phyloP scores from a whole-genome alignment of 345 rosid genomes.

The Aquilaria malaccensis region DNA sequence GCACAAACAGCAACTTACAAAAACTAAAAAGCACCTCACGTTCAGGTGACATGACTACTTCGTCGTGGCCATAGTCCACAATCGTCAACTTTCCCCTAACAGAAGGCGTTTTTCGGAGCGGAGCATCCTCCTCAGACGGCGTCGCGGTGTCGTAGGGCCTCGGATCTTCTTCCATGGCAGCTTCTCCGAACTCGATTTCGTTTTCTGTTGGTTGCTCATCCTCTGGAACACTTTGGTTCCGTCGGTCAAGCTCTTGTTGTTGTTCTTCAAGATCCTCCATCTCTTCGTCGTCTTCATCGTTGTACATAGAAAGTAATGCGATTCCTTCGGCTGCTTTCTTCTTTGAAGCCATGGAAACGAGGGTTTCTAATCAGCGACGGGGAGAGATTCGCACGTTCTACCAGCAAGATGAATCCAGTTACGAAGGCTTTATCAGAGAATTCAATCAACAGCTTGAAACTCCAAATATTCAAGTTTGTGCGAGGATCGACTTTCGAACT shows the following conservation, averaged over 20 bases:
- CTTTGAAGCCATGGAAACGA: conserved; percentile 50
- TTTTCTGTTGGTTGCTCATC: conserved; percentile 20
- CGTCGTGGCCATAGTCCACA: conserved; percentile 69
- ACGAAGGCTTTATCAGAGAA: too few relatives aligned
- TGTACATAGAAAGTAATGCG: conserved; percentile 69
- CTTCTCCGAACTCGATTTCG: conserved; percentile 26
- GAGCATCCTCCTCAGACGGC: conserved; percentile 22
- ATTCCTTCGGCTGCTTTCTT: conserved; percentile 78
- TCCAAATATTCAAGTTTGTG: too few relatives aligned
- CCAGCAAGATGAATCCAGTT: too few relatives aligned
- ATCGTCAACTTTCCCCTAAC: conserved; percentile 34
- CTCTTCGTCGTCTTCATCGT: conserved; percentile 86
- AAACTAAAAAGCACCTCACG: conserved; percentile 32
- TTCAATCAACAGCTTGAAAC: too few relatives aligned
- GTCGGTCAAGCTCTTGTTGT: conserved; percentile 1
- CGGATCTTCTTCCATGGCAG: conserved; percentile 29
- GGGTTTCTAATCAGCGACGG: neutral
- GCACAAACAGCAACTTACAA: too few relatives aligned
- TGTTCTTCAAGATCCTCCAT: conserved; percentile 56
- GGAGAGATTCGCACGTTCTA: neutral
- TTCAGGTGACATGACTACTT: conserved; percentile 63
- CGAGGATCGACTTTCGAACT: too few relatives aligned
- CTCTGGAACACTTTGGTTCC: conserved; percentile 4
- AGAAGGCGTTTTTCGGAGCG: conserved; percentile 15
- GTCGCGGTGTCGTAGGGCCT: conserved; percentile 18